A percentile compares a stretch with the other conserved stretches of the same genome.
phyloP scores from a whole-genome alignment of 495 filamentous ascomycete species.

The Acidiella bohemica region DNA sequence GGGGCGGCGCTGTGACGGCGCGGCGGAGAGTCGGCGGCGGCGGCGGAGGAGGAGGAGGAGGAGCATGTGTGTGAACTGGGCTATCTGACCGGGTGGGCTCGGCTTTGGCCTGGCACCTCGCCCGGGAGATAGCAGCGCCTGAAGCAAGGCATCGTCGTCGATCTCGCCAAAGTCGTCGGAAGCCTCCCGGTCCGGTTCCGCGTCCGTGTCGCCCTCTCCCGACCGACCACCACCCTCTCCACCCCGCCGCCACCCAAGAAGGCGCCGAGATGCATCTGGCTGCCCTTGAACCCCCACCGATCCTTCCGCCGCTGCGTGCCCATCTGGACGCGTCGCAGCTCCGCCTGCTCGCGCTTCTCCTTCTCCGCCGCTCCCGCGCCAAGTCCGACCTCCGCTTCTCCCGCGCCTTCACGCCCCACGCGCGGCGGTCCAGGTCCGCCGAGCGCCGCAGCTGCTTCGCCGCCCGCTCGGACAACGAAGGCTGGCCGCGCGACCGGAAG shows the following conservation, averaged over 20 bases:
- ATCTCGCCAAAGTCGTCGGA: conserved; percentile 15
- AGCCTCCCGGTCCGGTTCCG: not conserved
- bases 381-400: conserved; percentile 17
- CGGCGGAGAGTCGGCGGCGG: no score
- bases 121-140: conserved; percentile 1
- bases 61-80: no score
- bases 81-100: no score
- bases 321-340: conserved; percentile 13
- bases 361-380: conserved; percentile 16
- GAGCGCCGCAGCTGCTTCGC: conserved; percentile 18
- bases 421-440: conserved; percentile 19
- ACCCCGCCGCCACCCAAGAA: not conserved
- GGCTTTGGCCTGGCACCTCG: not conserved
- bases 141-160: conserved; percentile 15
- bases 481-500: conserved; percentile 16
- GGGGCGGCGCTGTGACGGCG: not conserved
- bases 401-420: conserved; percentile 12
- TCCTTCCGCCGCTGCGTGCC: conserved; percentile 14
- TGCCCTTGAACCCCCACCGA: conserved; percentile 12
- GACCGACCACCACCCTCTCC: no score
- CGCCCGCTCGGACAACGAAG: conserved; percentile 17
- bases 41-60: no score
- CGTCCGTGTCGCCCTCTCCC: no score
- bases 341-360: conserved; percentile 4
- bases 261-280: no score